These are phyloP conservation scores for Immersiporthe knoxdaviesiana DNA, from an alignment of 2,329 filamentous ascomycete genomes.

Conservation along the genomic window DNA sequence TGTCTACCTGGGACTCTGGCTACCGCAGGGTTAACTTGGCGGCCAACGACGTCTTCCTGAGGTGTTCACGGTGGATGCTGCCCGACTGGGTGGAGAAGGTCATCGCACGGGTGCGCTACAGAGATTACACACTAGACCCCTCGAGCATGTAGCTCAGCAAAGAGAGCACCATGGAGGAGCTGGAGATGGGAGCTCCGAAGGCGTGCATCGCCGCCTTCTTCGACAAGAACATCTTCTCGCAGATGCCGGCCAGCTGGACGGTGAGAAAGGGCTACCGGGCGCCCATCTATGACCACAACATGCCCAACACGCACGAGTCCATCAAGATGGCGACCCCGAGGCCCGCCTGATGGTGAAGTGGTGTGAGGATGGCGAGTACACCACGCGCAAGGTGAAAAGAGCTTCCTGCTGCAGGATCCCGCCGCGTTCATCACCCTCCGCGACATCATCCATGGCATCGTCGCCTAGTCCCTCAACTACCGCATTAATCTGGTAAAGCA, in stretches of 20 bases:
- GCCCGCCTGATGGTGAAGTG: conserved; percentile 42
- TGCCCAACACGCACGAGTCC: conserved; percentile 28
- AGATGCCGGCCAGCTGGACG: background rate
- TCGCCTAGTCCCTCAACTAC: conserved; percentile 40
- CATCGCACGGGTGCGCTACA: no score
- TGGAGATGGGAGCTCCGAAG: background rate
- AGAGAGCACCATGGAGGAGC: background rate
- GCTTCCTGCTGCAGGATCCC: conserved; percentile 38
- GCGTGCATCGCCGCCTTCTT: background rate
- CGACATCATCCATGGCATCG: conserved; percentile 41
- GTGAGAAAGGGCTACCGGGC: no score
- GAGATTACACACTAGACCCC: background rate
- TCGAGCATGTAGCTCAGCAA: no score
- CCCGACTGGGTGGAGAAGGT: no score
- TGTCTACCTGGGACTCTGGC: no score
- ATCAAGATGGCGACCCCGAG: conserved; percentile 33
- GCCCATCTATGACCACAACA: conserved; percentile 26
- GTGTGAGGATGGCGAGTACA: conserved; percentile 41
- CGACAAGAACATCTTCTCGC: background rate
- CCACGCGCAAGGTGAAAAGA: conserved; percentile 35
- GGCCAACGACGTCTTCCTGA: no score
- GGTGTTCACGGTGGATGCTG: no score
- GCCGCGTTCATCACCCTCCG: conserved; percentile 39
- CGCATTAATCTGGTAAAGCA: no score
- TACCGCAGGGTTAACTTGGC: no score